These are phyloP conservation scores for Hypomontagnella monticulosa DNA, from an alignment of 495 filamentous ascomycete genomes.

Conservation along the genomic window DNA sequence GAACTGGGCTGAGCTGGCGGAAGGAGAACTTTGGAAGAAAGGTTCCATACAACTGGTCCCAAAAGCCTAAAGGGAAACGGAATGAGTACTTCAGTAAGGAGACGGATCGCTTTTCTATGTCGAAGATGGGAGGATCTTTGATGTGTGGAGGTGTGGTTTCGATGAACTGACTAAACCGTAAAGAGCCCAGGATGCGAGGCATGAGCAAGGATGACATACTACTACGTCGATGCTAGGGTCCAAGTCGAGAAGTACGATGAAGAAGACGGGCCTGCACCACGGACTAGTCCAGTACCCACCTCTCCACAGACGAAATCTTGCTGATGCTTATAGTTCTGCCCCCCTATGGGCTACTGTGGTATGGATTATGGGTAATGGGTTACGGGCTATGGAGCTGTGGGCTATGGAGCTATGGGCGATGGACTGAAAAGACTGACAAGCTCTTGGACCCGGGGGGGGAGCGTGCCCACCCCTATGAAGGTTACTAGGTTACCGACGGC, in stretches of 20 bases:
- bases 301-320: constrained; percentile 32
- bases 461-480: constrained; percentile 2
- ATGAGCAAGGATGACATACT: constrained; percentile 40
- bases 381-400: not conserved
- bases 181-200: constrained; percentile 47
- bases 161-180: constrained; percentile 47
- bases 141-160: constrained; percentile 41
- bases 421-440: constrained; percentile 16
- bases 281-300: constrained; percentile 32
- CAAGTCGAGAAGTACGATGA: constrained; percentile 29
- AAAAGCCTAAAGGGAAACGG: constrained; percentile 13
- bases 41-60: constrained; percentile 2
- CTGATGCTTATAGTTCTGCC: constrained; percentile 29
- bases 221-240: constrained; percentile 25
- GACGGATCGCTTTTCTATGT: constrained; percentile 30
- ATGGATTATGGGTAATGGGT: too few species aligned
- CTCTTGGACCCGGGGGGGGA: constrained; percentile 1
- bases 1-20: not conserved
- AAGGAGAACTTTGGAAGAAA: not conserved
- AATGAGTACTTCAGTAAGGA: constrained; percentile 23
- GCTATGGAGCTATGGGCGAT: not conserved
- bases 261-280: constrained; percentile 24
- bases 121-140: constrained; percentile 34
- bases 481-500: constrained; percentile 22
- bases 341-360: constrained; percentile 2